A percentile compares a stretch with the other conserved stretches of the same genome.
phyloP scores from a whole-genome alignment of 2,329 filamentous ascomycete species.

The Thelonectria blattea region DNA sequence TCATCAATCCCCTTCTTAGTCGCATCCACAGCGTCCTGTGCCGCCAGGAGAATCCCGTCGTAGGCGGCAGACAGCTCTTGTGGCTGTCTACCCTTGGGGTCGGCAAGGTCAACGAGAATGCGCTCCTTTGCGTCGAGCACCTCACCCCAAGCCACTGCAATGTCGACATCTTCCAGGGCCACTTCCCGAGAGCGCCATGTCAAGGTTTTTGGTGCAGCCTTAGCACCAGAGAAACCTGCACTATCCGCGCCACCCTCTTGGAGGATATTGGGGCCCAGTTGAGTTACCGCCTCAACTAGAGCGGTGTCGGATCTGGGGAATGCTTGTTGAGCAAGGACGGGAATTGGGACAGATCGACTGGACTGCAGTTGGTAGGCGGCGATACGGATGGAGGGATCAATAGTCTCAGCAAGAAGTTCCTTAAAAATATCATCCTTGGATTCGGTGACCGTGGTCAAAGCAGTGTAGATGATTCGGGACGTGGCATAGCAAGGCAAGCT shows the following conservation, averaged over 20 bases:
- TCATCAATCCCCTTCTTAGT: constrained; percentile 95
- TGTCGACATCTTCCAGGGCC: constrained; percentile 89
- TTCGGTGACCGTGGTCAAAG: constrained; percentile 64
- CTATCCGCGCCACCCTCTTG: constrained; percentile 58
- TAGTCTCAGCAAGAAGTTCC: constrained; percentile 82
- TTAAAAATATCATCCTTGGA: constrained; percentile 80
- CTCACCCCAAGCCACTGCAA: constrained; percentile 80
- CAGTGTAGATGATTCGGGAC: constrained; percentile 81
- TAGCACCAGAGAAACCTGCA: constrained; percentile 55
- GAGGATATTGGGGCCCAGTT: constrained; percentile 71
- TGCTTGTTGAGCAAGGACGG: constrained; percentile 77
- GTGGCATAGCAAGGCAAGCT: constrained; percentile 79
- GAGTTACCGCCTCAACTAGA: constrained; percentile 71
- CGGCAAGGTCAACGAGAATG: constrained; percentile 55
- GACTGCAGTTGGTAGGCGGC: constrained; percentile 92
- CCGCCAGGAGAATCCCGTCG: constrained; percentile 86
- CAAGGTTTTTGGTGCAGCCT: constrained; percentile 73
- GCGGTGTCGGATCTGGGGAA: constrained; percentile 71
- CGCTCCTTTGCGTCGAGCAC: constrained; percentile 62
- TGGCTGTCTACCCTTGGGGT: constrained; percentile 51
- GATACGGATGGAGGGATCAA: constrained; percentile 93
- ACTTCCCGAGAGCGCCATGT: constrained; percentile 87
- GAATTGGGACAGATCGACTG: constrained; percentile 81
- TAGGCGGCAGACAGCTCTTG: constrained; percentile 84
- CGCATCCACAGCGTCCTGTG: constrained; percentile 92